Conservation (phyloP, 192 early-diverging fungal genomes). For the Anaeromyces robustus region DNA sequence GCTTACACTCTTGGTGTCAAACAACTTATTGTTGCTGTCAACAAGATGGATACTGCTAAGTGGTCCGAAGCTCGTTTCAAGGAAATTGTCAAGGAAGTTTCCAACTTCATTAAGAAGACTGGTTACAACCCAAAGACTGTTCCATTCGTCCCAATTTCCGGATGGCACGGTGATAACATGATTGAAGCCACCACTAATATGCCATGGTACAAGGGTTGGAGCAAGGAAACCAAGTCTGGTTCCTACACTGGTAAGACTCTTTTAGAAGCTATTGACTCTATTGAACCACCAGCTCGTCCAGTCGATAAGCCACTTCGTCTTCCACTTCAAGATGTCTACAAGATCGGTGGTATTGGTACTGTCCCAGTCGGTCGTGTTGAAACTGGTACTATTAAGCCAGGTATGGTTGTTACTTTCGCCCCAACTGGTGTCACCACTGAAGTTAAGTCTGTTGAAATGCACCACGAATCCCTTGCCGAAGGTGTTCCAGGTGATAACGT, state of each 20-base stretch:
- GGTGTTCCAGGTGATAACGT: conserved; percentile 93
- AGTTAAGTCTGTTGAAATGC: conserved; percentile 97
- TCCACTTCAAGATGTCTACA: conserved; percentile 96
- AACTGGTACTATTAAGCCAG: conserved; percentile 23
- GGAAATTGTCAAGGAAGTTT: background rate
- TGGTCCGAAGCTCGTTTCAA: background rate
- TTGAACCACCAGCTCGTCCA: conserved; percentile 79
- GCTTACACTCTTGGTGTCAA: background rate
- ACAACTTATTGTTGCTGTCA: background rate
- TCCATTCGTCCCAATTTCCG: background rate
- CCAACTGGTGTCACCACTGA: conserved; percentile 77
- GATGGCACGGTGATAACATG: background rate
- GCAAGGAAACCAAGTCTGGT: conserved; percentile 72
- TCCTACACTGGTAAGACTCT: conserved; percentile 55
- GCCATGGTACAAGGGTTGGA: conserved; percentile 97
- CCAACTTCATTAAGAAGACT: background rate
- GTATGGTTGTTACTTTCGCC: conserved; percentile 23
- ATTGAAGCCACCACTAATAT: background rate
- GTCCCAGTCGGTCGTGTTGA: conserved; percentile 80
- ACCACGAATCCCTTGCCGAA: conserved; percentile 81
- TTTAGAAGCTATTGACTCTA: conserved; percentile 85
- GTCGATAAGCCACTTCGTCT: conserved; percentile 91
- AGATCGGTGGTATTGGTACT: conserved; percentile 93
- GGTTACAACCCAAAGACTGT: background rate
- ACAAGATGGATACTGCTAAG: background rate